phyloP scores from a whole-genome alignment of 1,284 basidiomycete species.

The Inonotus obliquus region DNA sequence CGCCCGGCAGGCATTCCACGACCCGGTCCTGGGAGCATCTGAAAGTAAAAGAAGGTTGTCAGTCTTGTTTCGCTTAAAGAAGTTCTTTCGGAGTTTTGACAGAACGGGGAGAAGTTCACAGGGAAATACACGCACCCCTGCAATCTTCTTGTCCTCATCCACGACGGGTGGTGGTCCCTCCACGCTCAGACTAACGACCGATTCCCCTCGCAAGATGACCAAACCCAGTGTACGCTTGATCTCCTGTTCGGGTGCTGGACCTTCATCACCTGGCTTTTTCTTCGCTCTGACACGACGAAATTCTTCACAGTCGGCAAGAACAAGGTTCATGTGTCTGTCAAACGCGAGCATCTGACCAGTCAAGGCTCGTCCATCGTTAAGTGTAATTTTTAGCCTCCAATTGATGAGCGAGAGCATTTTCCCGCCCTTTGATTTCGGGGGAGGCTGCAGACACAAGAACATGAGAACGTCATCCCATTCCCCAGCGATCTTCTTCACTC shows the following conservation, averaged over 20 bases:
- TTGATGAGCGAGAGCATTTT: constrained; percentile 98
- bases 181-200: constrained; percentile 91
- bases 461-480: not conserved
- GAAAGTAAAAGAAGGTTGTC: constrained; percentile 19
- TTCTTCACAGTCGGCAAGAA: constrained; percentile 96
- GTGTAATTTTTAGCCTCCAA: constrained; percentile 95
- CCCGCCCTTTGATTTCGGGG: constrained; percentile 93
- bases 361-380: constrained; percentile 95
- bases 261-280: constrained; percentile 72
- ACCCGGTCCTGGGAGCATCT: constrained; percentile 89
- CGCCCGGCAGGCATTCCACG: constrained; percentile 94
- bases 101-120: not conserved
- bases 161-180: constrained; percentile 93
- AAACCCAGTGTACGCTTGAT: constrained; percentile 95
- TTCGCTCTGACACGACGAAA: constrained; percentile 86
- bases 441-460: constrained; percentile 48
- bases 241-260: constrained; percentile 82
- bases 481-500: constrained; percentile 21
- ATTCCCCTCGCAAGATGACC: constrained; percentile 95
- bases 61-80: constrained; percentile 4
- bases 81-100: not conserved
- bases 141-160: constrained; percentile 86
- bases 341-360: constrained; percentile 99
- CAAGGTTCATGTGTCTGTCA: constrained; percentile 99
- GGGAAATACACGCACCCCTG: constrained; percentile 34